Percentiles rank a stretch among this genome's conserved stretches.
Evolutionary conservation across 495 filamentous ascomycete species (phyloP).

Genomic region (Delitschia confertaspora): DNA sequence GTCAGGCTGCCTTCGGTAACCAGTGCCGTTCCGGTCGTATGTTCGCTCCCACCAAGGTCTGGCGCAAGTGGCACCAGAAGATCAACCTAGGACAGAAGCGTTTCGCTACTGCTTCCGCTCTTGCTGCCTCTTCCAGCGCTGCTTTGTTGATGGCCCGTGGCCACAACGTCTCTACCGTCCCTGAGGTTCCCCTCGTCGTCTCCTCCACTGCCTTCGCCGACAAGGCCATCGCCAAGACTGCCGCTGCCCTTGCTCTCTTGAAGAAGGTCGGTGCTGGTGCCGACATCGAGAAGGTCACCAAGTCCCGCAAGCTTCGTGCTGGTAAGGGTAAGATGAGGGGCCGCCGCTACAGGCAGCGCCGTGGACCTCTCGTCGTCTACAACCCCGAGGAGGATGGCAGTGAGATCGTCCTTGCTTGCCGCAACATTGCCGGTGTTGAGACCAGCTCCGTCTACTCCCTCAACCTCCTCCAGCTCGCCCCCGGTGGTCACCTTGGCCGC

Average conservation of each 20-base stretch:
- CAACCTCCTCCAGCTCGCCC: constrained; percentile 97
- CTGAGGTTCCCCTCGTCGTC: constrained; percentile 94
- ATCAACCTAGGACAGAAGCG: constrained; percentile 97
- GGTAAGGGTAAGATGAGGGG: constrained; percentile 96
- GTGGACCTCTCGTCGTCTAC: constrained; percentile 94
- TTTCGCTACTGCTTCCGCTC: constrained; percentile 92
- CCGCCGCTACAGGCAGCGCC: constrained; percentile 92
- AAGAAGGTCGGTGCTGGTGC: constrained; percentile 80
- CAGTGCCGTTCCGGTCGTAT: constrained; percentile 99
- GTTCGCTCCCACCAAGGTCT: constrained; percentile 99
- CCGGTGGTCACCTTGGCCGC: constrained; percentile 95
- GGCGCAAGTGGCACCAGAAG: constrained; percentile 99
- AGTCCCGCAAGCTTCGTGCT: constrained; percentile 85
- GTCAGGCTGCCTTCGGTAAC: constrained; percentile 99
- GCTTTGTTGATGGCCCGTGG: constrained; percentile 93
- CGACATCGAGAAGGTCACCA: constrained; percentile 88
- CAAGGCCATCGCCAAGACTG: constrained; percentile 75
- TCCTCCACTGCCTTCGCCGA: constrained; percentile 76
- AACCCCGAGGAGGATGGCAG: constrained; percentile 86
- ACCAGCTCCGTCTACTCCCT: constrained; percentile 87
- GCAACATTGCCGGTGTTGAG: constrained; percentile 98
- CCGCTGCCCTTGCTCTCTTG: constrained; percentile 74
- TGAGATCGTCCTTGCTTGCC: constrained; percentile 83
- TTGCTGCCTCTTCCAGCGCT: constrained; percentile 90
- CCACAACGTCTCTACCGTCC: constrained; percentile 83